These are phyloP conservation scores for Lodderomyces metapsilosis DNA, from an alignment of 1,139 yeast genomes.

Conservation along the genomic window DNA sequence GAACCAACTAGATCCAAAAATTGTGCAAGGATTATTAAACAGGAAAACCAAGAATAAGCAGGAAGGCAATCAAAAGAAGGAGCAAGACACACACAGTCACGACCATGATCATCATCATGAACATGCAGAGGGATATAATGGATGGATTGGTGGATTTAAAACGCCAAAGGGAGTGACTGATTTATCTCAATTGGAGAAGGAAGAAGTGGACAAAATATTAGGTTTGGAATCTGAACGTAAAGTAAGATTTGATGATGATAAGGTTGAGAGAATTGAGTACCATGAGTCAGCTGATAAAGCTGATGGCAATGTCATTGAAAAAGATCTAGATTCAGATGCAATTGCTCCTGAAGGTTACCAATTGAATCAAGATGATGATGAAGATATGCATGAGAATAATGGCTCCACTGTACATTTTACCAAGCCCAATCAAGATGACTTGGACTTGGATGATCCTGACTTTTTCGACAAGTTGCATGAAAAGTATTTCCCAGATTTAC, in stretches of 20 bases:
- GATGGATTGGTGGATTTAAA: constrained; percentile 71
- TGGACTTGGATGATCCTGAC: constrained; percentile 71
- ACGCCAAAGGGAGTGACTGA: constrained; percentile 34
- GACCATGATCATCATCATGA: constrained; percentile 28
- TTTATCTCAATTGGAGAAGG: constrained; percentile 34
- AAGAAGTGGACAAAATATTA: constrained; percentile 40
- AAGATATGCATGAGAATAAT: constrained; percentile 25
- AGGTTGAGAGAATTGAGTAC: constrained; percentile 43
- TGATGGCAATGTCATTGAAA: constrained; percentile 37
- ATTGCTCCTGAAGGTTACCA: constrained; percentile 47
- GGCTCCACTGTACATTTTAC: constrained; percentile 57
- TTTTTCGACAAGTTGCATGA: constrained; percentile 78
- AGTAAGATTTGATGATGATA: constrained; percentile 16
- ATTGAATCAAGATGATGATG: constrained; percentile 27
- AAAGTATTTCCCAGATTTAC: constrained; percentile 86
- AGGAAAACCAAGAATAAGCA: constrained; percentile 37
- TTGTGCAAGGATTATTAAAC: constrained; percentile 55
- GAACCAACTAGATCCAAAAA: constrained; percentile 64
- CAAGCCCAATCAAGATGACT: constrained; percentile 39
- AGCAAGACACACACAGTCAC: constrained; percentile 15
- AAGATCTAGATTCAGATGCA: constrained; percentile 25
- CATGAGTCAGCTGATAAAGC: constrained; percentile 32
- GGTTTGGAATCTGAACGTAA: constrained; percentile 25
- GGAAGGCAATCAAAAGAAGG: constrained; percentile 17
- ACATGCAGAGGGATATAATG: constrained; percentile 66